Conservation (phyloP, 208 protist genomes). For the Trichomonas vaginalis region DNA sequence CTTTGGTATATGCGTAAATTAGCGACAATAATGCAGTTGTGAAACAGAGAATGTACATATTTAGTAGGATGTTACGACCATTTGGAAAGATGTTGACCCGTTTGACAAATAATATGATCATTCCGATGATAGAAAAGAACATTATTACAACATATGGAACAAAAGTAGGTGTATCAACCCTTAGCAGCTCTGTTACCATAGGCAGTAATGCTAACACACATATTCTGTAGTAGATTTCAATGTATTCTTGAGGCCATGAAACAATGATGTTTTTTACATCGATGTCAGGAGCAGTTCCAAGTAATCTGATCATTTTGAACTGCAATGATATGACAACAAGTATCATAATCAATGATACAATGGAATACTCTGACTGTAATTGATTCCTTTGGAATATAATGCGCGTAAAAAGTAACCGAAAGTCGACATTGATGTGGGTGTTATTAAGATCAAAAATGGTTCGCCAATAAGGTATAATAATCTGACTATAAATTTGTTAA, state of each 20-base stretch:
- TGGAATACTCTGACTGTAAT: neutral
- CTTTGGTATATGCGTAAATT: neutral
- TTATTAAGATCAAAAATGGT: neutral
- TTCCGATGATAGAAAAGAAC: neutral
- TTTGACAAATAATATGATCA: neutral
- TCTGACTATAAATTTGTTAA: neutral
- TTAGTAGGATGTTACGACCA: neutral
- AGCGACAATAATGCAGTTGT: neutral
- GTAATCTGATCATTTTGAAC: neutral
- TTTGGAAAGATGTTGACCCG: neutral
- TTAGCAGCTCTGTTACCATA: neutral
- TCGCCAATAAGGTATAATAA: neutral
- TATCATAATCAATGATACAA: neutral
- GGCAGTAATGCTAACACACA: neutral
- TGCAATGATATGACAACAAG: neutral
- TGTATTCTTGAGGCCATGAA: neutral
- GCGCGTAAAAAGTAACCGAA: neutral
- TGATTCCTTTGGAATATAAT: neutral
- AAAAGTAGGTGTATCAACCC: neutral
- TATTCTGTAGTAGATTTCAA: neutral
- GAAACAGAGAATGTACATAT: neutral
- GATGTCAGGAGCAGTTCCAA: neutral
- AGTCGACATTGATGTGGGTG: neutral
- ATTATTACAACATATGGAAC: neutral
- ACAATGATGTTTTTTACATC: neutral